Conservation (phyloP, 192 early-diverging fungal species). For the Lobosporangium transversale region DNA sequence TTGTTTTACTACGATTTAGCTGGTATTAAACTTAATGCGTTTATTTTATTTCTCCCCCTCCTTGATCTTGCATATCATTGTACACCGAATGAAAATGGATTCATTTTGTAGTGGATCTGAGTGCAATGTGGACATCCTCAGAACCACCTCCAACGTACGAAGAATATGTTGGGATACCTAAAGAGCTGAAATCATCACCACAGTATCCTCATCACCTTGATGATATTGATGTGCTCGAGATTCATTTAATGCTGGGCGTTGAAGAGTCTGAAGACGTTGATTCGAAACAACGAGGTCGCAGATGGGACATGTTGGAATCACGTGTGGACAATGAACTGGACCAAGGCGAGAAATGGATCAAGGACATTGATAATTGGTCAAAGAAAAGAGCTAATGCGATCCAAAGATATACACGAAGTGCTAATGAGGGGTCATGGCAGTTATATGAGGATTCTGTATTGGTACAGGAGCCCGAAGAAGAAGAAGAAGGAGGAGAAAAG, state of each 20-base stretch:
- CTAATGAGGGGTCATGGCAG: neutral
- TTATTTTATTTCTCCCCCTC: neutral
- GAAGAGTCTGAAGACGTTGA: constrained; percentile 17
- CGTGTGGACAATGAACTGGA: constrained; percentile 31
- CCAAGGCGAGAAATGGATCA: constrained; percentile 36
- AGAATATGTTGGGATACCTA: constrained; percentile 38
- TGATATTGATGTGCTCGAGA: constrained; percentile 34
- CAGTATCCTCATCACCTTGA: constrained; percentile 20
- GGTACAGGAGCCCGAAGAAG: constrained; percentile 23
- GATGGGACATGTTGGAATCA: constrained; percentile 38
- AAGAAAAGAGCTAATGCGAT: constrained; percentile 13
- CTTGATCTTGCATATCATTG: too few relatives aligned
- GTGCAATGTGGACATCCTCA: constrained; percentile 15
- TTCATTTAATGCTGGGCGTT: constrained; percentile 19
- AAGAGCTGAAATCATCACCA: constrained; percentile 14
- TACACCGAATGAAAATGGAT: too few relatives aligned
- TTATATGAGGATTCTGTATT: constrained; percentile 1
- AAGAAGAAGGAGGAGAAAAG: constrained; percentile 4
- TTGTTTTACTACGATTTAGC: neutral
- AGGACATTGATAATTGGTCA: constrained; percentile 23
- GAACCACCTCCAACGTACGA: constrained; percentile 35
- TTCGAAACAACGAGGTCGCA: constrained; percentile 24
- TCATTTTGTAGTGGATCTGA: constrained; percentile 51
- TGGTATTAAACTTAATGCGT: neutral
- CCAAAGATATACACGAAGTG: constrained; percentile 10